phyloP scores from a whole-genome alignment of 169 alveolate genomes.

The Cryptosporidium ubiquitum region DNA sequence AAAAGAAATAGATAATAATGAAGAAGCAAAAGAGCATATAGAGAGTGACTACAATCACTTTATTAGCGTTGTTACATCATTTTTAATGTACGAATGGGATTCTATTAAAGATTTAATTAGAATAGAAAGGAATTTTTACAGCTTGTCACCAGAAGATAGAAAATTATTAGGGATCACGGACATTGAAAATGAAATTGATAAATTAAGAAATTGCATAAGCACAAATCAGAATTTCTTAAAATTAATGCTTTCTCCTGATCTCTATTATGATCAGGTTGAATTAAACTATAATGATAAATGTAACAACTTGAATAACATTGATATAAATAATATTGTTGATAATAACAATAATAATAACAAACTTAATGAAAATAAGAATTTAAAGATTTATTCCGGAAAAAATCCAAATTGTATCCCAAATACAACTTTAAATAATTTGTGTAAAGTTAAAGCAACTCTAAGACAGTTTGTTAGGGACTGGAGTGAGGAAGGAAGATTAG shows the following conservation, averaged over 20 bases:
- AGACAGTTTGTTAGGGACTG: slow-evolving; percentile 96
- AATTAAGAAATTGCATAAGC: slow-evolving; percentile 16
- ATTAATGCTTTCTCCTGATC: slow-evolving; percentile 65
- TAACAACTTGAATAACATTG: not conserved
- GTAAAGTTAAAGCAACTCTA: slow-evolving; percentile 90
- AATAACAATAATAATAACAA: not conserved
- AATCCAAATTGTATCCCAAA: slow-evolving; percentile 21
- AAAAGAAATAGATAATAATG: not conserved
- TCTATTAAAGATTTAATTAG: slow-evolving; percentile 81
- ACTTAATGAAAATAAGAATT: not conserved
- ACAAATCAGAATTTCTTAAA: slow-evolving; percentile 47
- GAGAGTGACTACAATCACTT: slow-evolving; percentile 84
- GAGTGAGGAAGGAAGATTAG: slow-evolving; percentile 93
- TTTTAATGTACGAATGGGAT: slow-evolving; percentile 85
- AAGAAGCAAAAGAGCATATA: slow-evolving; percentile 31
- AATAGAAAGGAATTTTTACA: slow-evolving; percentile 82
- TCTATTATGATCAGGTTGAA: not conserved
- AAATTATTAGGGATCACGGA: not conserved
- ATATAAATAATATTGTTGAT: not conserved
- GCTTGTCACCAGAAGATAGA: slow-evolving; percentile 70
- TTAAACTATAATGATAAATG: not conserved
- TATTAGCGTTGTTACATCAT: slow-evolving; percentile 82
- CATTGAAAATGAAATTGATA: slow-evolving; percentile 42
- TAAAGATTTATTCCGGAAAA: not conserved
- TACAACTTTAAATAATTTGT: slow-evolving; percentile 77